Percentiles rank a stretch among this genome's conserved stretches.
Conservation (phyloP, 1,139 yeast species). For the Saccharomyces pastorianus region DNA sequence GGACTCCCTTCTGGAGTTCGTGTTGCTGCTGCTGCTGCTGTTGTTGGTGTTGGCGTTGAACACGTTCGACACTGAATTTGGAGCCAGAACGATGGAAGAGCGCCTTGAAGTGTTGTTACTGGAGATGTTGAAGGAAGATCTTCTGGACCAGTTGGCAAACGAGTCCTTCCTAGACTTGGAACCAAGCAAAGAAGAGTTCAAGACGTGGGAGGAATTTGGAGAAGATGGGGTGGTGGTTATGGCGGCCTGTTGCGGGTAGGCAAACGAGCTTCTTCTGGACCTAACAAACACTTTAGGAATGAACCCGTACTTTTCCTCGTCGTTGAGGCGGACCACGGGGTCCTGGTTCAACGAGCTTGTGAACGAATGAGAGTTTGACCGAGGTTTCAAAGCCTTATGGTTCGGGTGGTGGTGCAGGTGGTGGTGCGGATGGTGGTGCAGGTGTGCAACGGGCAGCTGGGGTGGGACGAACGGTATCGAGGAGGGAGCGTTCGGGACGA, state of each 20-base stretch:
- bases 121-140: constrained; percentile 3
- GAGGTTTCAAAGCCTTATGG: constrained; percentile 15
- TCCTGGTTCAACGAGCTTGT: constrained; percentile 11
- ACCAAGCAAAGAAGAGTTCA: not conserved
- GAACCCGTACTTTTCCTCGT: constrained; percentile 29
- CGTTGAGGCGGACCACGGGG: constrained; percentile 5
- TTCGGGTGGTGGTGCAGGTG: constrained; percentile 6
- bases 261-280: constrained; percentile 29
- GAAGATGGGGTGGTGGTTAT: constrained; percentile 3
- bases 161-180: constrained; percentile 1
- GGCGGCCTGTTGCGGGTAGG: constrained; percentile 7
- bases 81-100: constrained; percentile 3
- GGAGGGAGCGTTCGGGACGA: not conserved
- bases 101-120: constrained; percentile 11
- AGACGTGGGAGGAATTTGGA: constrained; percentile 1
- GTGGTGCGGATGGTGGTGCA: not conserved
- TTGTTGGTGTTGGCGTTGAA: not conserved
- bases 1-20: constrained; percentile 2
- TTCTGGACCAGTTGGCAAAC: constrained; percentile 9
- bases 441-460: not conserved
- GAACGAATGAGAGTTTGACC: constrained; percentile 26
- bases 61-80: not conserved
- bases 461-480: not conserved
- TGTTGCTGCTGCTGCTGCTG: not conserved
- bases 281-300: constrained; percentile 31